These are phyloP conservation scores for Aspergillus felis DNA, from an alignment of 2,329 filamentous ascomycete species.

Conservation along the genomic window DNA sequence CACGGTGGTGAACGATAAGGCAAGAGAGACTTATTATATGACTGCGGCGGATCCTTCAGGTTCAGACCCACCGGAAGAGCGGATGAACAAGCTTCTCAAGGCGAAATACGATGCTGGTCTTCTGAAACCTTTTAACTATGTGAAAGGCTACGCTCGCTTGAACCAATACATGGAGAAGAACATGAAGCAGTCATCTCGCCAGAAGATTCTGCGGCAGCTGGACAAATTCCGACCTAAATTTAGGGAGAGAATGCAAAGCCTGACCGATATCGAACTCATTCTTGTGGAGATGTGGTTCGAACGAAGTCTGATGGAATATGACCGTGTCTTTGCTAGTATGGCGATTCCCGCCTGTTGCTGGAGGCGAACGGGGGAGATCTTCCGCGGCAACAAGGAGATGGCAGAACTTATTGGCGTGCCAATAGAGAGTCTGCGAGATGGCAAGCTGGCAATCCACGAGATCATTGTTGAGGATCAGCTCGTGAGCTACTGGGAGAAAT, in stretches of 20 bases:
- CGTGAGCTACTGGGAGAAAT: conserved; percentile 98
- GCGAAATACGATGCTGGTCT: conserved; percentile 96
- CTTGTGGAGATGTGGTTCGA: conserved; percentile 99
- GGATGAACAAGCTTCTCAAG: conserved; percentile 89
- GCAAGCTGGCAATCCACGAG: conserved; percentile 90
- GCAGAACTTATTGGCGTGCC: conserved; percentile 91
- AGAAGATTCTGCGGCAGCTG: conserved; percentile 87
- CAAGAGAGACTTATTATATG: conserved; percentile 83
- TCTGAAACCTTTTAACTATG: conserved; percentile 96
- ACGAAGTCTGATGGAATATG: conserved; percentile 92
- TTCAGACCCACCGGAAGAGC: conserved; percentile 79
- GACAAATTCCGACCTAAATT: conserved; percentile 95
- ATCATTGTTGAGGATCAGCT: conserved; percentile 92
- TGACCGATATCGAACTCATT: conserved; percentile 92
- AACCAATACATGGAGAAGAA: conserved; percentile 90
- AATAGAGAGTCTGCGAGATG: conserved; percentile 85
- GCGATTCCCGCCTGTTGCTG: conserved; percentile 96
- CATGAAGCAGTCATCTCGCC: conserved; percentile 74
- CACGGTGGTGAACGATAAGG: conserved; percentile 62
- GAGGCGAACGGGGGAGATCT: conserved; percentile 95
- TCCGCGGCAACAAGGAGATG: conserved; percentile 97
- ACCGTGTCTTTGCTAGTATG: conserved; percentile 98
- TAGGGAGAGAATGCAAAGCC: conserved; percentile 82
- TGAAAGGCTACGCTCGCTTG: conserved; percentile 87
- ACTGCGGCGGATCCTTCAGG: conserved; percentile 93